Evolutionary conservation across 495 filamentous ascomycete species (phyloP), one percentile per base, ranked within the genome.

Genomic region (Aspergillus diversus): DNA sequence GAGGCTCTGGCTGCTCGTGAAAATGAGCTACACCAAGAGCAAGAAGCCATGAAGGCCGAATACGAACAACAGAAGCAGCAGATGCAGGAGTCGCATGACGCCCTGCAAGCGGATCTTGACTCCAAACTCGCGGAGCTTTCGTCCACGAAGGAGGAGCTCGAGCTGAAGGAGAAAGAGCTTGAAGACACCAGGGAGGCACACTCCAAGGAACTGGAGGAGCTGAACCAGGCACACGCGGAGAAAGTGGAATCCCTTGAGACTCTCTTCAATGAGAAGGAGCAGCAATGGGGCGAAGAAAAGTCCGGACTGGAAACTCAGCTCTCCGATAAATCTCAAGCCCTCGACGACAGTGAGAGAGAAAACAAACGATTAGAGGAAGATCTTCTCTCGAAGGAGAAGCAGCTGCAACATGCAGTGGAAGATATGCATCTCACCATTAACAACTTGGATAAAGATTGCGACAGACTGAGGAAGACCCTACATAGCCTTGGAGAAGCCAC

Each of bases 401-500:
- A 78, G 60, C 74, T 86, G 32, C 79, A 82, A 50, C 72, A 71
- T 37, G 75, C 77, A 16, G 76, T 84, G 42, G 74, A 79, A 27
- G 76, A 80, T 48, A 83, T 87, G 69, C 79, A 78, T 57, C 73
- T 69, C 37, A 82, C 84, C 15, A 83, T 84, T 15, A 77, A 77
- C 47, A 80, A 79, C 64, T 65, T 88, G 55, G 81, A 80, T 42
- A 71, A 73, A 11, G 86, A 89, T 63, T 85, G 85, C 64, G 81
- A 77, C 46, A 83, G 81, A 48, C 67, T 89, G 66, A 78, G 82
- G 60, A 86, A 85, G 71, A 80, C 85, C 50, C 73, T 86, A 5
- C 79, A 83, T 61, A 83, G 80, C 51, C 81, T 87, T 47, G 85
- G 84, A 42, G 84, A 87, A 65, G 80, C 83, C 48, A 83, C 80